Evolutionary conservation across 345 rosid genomes (phyloP).

Genomic region (Eucalyptus erythrocorys): DNA sequence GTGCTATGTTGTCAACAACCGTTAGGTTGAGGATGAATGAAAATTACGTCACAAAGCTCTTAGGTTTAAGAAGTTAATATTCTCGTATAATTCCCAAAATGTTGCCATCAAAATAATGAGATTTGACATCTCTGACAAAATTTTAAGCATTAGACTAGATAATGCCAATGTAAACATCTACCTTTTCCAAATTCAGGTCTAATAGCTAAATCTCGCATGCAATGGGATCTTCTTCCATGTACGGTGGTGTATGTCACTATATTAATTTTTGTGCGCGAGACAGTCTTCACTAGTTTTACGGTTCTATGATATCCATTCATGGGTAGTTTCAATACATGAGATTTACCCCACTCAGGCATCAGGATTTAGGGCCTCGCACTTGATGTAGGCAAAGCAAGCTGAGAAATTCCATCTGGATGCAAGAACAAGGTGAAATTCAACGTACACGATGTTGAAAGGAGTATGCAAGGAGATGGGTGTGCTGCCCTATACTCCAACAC

Average conservation of each 20-base stretch:
- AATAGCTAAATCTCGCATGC: background rate
- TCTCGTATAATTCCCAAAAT: background rate
- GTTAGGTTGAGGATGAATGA: background rate
- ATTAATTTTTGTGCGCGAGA: background rate
- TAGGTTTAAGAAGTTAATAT: background rate
- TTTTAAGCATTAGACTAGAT: background rate
- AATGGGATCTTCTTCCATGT: background rate
- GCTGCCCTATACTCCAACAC: background rate
- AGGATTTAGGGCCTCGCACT: background rate
- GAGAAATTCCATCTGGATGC: background rate
- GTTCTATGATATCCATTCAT: background rate
- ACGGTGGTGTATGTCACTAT: background rate
- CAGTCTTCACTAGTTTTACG: background rate
- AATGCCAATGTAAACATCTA: background rate
- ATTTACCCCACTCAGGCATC: background rate
- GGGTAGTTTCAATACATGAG: background rate
- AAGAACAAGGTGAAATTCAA: background rate
- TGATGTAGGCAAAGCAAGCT: background rate
- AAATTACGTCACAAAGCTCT: background rate
- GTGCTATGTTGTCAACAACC: background rate
- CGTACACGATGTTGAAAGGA: background rate
- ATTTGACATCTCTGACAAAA: background rate
- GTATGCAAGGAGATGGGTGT: background rate
- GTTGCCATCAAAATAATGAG: background rate
- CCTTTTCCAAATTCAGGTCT: background rate